Percentiles rank a stretch among this genome's conserved stretches.
Evolutionary conservation across 441 rosid genomes (phyloP).

Genomic region (Viola pubescens): DNA sequence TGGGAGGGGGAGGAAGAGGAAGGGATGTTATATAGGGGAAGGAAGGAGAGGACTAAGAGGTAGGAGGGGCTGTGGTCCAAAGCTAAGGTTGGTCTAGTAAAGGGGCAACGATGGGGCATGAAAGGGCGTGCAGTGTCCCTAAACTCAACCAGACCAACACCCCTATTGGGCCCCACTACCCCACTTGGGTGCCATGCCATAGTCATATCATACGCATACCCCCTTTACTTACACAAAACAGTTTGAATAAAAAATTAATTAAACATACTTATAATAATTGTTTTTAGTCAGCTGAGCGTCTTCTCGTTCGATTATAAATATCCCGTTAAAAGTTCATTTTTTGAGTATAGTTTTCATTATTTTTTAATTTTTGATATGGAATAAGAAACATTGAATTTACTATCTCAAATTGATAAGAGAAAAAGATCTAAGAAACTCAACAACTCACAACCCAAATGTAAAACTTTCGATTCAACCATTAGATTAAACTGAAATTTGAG

Average conservation of each 20-base stretch:
- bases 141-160: constrained; percentile 38
- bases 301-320: no score
- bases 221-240: background rate
- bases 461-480: no score
- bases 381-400: no score
- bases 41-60: background rate
- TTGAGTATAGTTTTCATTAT: no score
- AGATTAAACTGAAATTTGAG: no score
- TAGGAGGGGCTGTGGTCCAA: constrained; percentile 31
- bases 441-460: no score
- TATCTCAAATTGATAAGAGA: no score
- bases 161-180: constrained; percentile 31
- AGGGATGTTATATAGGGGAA: constrained; percentile 27
- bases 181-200: constrained; percentile 3
- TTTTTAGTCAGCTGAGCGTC: no score
- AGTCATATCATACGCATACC: background rate
- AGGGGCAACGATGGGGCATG: constrained; percentile 67
- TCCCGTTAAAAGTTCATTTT: no score
- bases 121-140: constrained; percentile 64
- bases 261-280: constrained; percentile 9
- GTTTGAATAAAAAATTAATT: background rate
- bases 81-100: constrained; percentile 43
- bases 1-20: constrained; percentile 1
- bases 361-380: no score
- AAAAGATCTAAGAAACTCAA: no score